Base-by-base conservation (phyloP, 2,329 filamentous ascomycete genomes). In the Ploettnerulaceae sp. region DNA sequence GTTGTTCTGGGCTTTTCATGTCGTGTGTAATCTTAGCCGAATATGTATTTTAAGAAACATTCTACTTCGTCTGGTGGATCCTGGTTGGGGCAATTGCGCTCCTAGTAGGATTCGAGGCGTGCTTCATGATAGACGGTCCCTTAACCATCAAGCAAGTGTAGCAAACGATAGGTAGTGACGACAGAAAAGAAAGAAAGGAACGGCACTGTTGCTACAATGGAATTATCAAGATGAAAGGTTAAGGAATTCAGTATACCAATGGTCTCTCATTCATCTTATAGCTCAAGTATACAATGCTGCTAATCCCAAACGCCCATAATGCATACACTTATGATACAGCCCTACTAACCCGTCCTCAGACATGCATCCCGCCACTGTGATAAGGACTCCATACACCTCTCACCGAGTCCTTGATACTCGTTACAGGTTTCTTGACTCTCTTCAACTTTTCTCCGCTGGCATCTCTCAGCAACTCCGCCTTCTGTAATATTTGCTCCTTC, bases 401-500 rank as follows among this genome's bases (percentile, higher is more conserved):
- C 42, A 86, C 81, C 68, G 79, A 82, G 54, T 76, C 70, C 63
- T 77, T 82, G 63, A 76, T 74, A 66, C 79, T 83, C 53, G 69
- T 73, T 40, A 85, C 78, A 7, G 81, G 76, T 69, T 83, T 84
- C 64, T 72, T 79, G 49, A 75, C 71, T 58, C 67, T 73, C 69
- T 71, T 79, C 61, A 86, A 67, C 74, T 85, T 87, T 68, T 88
- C 84, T 49, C 87, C 87, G 57, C 76, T 89, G 17, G 84, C 79
- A 64, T 89, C 81, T 49, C 85, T 75, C 59, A 93, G 65, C 51
- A 89, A 66, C 64, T 86, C 76, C 0, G 77, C 82, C 74, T 96
- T 96, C 63, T 88, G 75, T 45, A 90, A 65, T 28, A 98, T 84
- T 66, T 95, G 84, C 50, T 84, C 78, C 22, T 82, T 79, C 58